These are phyloP conservation scores for Penicillium steckii DNA, from an alignment of 495 filamentous ascomycete genomes.

Conservation along the genomic window DNA sequence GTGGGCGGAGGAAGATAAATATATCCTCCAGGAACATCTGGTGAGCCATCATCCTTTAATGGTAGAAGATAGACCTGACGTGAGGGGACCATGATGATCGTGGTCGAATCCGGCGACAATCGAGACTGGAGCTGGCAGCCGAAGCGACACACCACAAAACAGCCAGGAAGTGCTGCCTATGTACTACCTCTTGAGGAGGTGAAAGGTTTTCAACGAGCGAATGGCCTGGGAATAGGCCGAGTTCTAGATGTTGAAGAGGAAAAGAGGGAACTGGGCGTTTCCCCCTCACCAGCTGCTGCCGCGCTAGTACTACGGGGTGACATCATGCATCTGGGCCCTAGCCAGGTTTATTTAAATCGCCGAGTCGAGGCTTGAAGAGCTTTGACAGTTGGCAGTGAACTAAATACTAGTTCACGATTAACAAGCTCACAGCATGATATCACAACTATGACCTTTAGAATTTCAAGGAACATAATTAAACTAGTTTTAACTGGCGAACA, in stretches of 20 bases:
- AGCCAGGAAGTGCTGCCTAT: constrained; percentile 1
- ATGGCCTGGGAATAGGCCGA: constrained; percentile 11
- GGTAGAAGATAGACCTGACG: constrained; percentile 77
- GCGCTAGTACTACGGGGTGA: constrained; percentile 13
- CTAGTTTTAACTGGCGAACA: too few relatives aligned
- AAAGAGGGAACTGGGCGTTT: constrained; percentile 2
- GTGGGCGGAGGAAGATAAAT: constrained; percentile 83
- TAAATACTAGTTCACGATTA: too few relatives aligned
- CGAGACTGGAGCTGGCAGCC: not conserved
- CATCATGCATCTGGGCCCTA: constrained; percentile 17
- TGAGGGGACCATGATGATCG: constrained; percentile 28
- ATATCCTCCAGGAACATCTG: constrained; percentile 84
- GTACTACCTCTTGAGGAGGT: constrained; percentile 2
- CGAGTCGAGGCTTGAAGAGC: constrained; percentile 17
- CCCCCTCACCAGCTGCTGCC: constrained; percentile 8
- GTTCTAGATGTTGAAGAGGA: not conserved
- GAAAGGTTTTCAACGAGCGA: constrained; percentile 11
- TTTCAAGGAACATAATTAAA: too few relatives aligned
- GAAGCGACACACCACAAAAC: not conserved
- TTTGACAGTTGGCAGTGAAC: too few relatives aligned
- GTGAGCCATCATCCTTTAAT: constrained; percentile 88
- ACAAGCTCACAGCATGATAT: too few relatives aligned
- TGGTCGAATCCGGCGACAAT: not conserved
- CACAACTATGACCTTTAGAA: too few relatives aligned
- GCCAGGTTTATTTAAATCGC: constrained; percentile 17